Evolutionary conservation across 345 rosid species (phyloP), one percentile per base, ranked within the genome.

Genomic region (Camelina hispida): DNA sequence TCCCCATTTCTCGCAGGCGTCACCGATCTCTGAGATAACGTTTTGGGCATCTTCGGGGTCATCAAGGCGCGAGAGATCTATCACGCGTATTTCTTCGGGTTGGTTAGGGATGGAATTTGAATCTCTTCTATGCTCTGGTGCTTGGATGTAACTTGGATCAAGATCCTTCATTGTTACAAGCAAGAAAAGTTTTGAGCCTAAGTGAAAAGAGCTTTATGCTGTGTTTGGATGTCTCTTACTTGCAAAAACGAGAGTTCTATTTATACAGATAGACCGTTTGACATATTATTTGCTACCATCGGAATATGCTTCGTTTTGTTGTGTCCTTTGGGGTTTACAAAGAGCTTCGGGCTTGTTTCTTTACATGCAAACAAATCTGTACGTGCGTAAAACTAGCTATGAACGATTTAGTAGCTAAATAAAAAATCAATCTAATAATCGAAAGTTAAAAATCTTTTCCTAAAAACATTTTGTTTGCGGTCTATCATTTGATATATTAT

Each of bases 1-100:
- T 0, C 91, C 89, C 94, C 91, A 87, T 0, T 75, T 76, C 66
- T 68, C 76, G 83, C 90, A 87, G 0, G 91, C 89, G 6, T 81
- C 55, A 14, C 87, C 77, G 4, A 87, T 81, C 66, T 87, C 80
- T 0, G 76, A 56, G 23, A 83, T 79, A 22, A 84, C 69, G 6
- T 68, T 65, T 23, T 79, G 48, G 17, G 69, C 15, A 42, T 66
- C 77, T 40, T 51, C 13, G 3, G 75, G 60, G 38, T 72, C 28
- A 1, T 60, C 44, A 40, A 80, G 66, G 35, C 57, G 42, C 0
- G 85, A 77, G 59, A 87, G 85, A 64, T 85, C 83, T 61, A 87
- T 82, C 6, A 87, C 46, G 0, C 86, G 87, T 73, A 87, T 84
- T 25, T 73, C 86, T 17, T 84, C 79, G 4, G 81, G 72, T 65